Evolutionary conservation across 768 basidiomycete genomes (phyloP).

Genomic region (Mycena amicta): DNA sequence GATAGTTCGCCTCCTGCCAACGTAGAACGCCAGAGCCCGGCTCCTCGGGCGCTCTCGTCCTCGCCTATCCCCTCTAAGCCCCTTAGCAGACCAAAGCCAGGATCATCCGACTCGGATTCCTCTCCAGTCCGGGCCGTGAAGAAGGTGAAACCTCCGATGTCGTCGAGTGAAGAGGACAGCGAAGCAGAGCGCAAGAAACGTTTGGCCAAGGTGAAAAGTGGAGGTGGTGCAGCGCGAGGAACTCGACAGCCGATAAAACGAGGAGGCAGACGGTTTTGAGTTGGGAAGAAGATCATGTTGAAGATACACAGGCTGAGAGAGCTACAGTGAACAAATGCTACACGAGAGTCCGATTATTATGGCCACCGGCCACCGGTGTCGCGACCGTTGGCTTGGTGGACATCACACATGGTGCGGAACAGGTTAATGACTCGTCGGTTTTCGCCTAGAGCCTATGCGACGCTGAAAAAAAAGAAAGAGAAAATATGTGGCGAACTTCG

Average conservation of each 20-base stretch:
- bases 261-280: conserved; percentile 73
- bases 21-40: conserved; percentile 14
- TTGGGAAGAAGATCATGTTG: not conserved
- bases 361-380: not conserved
- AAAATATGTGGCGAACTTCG: not conserved
- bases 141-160: conserved; percentile 45
- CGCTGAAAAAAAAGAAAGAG: not conserved
- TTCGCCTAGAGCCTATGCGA: conserved; percentile 1
- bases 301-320: not conserved
- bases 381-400: conserved; percentile 21
- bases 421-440: conserved; percentile 17
- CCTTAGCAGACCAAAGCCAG: conserved; percentile 28
- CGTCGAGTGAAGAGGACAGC: conserved; percentile 60
- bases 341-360: not conserved
- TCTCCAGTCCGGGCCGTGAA: conserved; percentile 49
- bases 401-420: conserved; percentile 22
- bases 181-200: conserved; percentile 49
- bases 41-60: conserved; percentile 10
- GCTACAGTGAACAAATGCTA: conserved; percentile 1
- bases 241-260: conserved; percentile 76
- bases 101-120: conserved; percentile 51
- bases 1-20: conserved; percentile 21
- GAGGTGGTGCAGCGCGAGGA: conserved; percentile 43
- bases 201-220: conserved; percentile 27
- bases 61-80: conserved; percentile 18